These are phyloP conservation scores for Gnomoniopsis smithogilvyi DNA, from an alignment of 2,329 filamentous ascomycete genomes.

Conservation along the genomic window DNA sequence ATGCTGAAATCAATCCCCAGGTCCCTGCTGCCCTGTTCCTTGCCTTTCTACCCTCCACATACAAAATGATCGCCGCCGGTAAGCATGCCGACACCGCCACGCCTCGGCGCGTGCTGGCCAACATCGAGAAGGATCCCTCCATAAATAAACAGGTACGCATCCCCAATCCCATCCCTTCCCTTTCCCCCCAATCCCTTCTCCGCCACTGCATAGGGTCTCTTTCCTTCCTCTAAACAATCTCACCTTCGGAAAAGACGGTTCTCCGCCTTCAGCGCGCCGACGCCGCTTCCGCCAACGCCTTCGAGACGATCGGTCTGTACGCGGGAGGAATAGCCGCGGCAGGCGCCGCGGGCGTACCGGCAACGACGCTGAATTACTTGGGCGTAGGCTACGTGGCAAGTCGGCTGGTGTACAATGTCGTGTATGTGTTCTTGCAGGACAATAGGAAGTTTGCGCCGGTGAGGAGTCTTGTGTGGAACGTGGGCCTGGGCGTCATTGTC, in stretches of 20 bases:
- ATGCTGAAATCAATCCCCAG: constrained; percentile 22
- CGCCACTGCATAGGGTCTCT: neutral
- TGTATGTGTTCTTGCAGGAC: constrained; percentile 41
- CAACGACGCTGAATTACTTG: constrained; percentile 36
- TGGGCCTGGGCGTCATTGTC: constrained; percentile 30
- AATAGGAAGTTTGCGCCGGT: constrained; percentile 34
- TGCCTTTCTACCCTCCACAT: constrained; percentile 33
- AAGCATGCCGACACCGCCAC: constrained; percentile 35
- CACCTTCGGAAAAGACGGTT: constrained; percentile 11
- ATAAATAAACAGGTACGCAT: constrained; percentile 24
- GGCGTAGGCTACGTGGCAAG: constrained; percentile 36
- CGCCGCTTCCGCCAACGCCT: constrained; percentile 35
- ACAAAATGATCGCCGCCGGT: constrained; percentile 28
- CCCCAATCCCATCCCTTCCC: constrained; percentile 17
- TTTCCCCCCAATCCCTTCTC: neutral
- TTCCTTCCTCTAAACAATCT: neutral
- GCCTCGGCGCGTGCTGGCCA: constrained; percentile 33
- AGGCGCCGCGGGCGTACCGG: constrained; percentile 39
- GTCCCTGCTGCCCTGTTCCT: constrained; percentile 38
- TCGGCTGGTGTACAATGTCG: constrained; percentile 37
- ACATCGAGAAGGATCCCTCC: constrained; percentile 29
- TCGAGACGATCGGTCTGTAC: constrained; percentile 43
- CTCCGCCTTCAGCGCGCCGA: constrained; percentile 25
- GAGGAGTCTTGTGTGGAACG: constrained; percentile 36
- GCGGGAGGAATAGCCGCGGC: constrained; percentile 42